Base-by-base conservation (phyloP, 495 filamentous ascomycete species). In the Platismatia glauca region DNA sequence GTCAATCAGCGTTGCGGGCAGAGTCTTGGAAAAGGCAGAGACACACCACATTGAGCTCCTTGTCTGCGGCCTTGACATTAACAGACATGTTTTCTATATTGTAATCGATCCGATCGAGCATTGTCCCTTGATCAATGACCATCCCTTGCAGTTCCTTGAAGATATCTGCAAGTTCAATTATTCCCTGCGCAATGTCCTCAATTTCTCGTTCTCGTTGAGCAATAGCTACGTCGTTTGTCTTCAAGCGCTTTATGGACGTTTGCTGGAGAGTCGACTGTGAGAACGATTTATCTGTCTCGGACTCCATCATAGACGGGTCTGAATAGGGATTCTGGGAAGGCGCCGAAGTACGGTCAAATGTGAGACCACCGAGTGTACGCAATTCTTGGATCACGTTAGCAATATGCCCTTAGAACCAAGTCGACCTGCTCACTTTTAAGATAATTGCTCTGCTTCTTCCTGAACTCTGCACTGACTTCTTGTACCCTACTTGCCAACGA, bases 61-160 rank as follows among this genome's bases (percentile, higher is more conserved):
- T 93, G 63, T 94, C 91, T 12, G 94, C 94, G 24, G 80, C 85
- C 71, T 96, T 95, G 37, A 97, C 90, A 69, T 97, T 88, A 31
- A 82, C 84, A 16, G 82, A 84, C 91, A 97, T 96, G 62, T 82
- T 80, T 76, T 98, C 94, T 41, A 98, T 88, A 71, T 98, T 98
- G 76, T 96, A 98, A 71, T 98, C 94, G 69, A 98, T 97, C 41
- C 94, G 83, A 75, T 98, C 94, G 29, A 98, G 83, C 88, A 98
- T 91, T 34, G 90, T 97, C 16, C 94, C 94, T 75, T 98, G 94
- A 73, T 98, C 94, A 63, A 98, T 98, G 61, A 98, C 87, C 91
- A 98, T 96, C 27, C 80, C 84, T 70, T 98, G 95, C 24, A 98
- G 75, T 65, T 97, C 95, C 53, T 93, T 90, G 79, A 98, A 98